Conservation (phyloP, 495 filamentous ascomycete genomes). For the Lepidopterella palustris region DNA sequence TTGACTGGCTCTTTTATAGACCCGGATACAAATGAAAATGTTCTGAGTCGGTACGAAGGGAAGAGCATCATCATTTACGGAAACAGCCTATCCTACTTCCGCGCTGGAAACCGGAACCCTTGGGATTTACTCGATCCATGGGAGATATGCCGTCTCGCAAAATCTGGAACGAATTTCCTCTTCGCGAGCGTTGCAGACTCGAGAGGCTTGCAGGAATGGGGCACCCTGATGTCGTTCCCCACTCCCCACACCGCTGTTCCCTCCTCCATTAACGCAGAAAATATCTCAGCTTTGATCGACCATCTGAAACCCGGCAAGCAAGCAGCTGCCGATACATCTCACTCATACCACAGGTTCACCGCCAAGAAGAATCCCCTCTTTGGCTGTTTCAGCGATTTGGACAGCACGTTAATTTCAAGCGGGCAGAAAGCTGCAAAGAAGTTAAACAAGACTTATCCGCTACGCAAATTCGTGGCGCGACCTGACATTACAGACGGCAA, state of each 20-base stretch:
- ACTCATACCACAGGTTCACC: neutral
- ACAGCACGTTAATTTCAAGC: neutral
- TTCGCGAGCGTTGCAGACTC: conserved; percentile 5
- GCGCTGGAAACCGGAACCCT: conserved; percentile 2
- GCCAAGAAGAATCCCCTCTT: conserved; percentile 2
- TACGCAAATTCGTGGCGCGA: conserved; percentile 4
- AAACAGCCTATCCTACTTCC: conserved; percentile 12
- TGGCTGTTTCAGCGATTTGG: conserved; percentile 1
- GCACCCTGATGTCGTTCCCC: conserved; percentile 6
- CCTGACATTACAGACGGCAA: conserved; percentile 1
- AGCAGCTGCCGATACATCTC: neutral
- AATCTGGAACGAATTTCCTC: conserved; percentile 9
- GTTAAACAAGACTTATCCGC: conserved; percentile 11
- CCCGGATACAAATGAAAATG: conserved; percentile 5
- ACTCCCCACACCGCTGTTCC: neutral
- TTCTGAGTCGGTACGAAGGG: conserved; percentile 12
- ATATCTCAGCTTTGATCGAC: neutral
- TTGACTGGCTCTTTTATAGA: conserved; percentile 10
- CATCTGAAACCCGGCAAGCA: neutral
- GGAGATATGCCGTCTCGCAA: conserved; percentile 11
- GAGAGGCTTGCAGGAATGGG: conserved; percentile 4
- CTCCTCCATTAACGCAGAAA: neutral
- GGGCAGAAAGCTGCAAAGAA: conserved; percentile 4
- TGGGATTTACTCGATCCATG: conserved; percentile 18
- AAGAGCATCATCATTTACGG: conserved; percentile 21